phyloP scores from a whole-genome alignment of 495 filamentous ascomycete genomes.

The Penicillium robsamsonii region DNA sequence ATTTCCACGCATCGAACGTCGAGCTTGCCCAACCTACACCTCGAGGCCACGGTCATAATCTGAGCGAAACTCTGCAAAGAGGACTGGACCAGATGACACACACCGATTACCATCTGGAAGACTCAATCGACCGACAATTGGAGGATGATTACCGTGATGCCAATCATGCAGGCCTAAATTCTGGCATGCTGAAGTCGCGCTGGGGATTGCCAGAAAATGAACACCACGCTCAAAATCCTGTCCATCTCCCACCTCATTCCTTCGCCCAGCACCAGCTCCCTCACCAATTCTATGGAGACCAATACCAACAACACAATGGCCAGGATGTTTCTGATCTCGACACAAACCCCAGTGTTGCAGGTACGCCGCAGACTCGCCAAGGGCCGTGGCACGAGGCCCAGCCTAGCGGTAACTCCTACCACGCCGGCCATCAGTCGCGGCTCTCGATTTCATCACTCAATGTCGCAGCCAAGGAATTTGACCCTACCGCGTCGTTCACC shows the following conservation, averaged over 20 bases:
- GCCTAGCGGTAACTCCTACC: slow-evolving; percentile 40
- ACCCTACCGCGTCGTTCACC: slow-evolving; percentile 62
- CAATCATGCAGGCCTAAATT: slow-evolving; percentile 26
- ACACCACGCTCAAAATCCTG: slow-evolving; percentile 23
- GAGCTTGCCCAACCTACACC: slow-evolving; percentile 66
- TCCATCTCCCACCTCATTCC: slow-evolving; percentile 16
- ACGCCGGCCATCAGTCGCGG: slow-evolving; percentile 56
- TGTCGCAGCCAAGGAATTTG: slow-evolving; percentile 84
- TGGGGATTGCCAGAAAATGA: slow-evolving; percentile 39
- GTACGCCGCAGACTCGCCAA: slow-evolving; percentile 54
- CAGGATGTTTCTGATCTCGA: slow-evolving; percentile 68
- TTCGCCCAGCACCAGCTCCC: slow-evolving; percentile 38
- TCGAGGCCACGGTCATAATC: slow-evolving; percentile 61
- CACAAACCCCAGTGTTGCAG: slow-evolving; percentile 72
- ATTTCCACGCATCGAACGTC: slow-evolving; percentile 47
- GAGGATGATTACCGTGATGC: slow-evolving; percentile 58
- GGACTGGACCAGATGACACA: slow-evolving; percentile 74
- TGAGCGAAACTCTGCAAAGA: slow-evolving; percentile 73
- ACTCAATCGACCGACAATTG: slow-evolving; percentile 67
- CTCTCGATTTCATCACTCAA: slow-evolving; percentile 77
- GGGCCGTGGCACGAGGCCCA: slow-evolving; percentile 42
- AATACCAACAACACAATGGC: slow-evolving; percentile 35
- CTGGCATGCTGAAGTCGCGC: slow-evolving; percentile 40
- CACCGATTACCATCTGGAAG: slow-evolving; percentile 72
- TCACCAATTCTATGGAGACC: slow-evolving; percentile 38